phyloP scores from a whole-genome alignment of 83 land plant species.

The Diphasiastrum complanatum region DNA sequence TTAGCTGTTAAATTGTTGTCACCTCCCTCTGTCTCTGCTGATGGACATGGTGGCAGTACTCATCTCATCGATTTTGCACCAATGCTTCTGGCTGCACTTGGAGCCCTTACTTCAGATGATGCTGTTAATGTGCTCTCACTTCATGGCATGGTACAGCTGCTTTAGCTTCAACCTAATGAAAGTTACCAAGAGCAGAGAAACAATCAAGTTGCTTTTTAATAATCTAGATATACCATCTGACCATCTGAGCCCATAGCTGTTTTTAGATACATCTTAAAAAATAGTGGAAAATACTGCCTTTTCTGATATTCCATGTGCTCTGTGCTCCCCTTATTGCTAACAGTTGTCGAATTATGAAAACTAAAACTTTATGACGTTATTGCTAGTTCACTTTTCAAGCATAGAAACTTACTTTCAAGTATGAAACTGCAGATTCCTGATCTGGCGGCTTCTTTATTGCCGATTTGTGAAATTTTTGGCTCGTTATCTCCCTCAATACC shows the following conservation, averaged over 20 bases:
- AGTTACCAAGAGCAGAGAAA: too few species aligned
- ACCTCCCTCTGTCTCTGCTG: slow-evolving; percentile 40
- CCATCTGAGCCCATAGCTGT: too few species aligned
- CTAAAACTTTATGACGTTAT: background rate
- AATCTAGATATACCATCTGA: too few species aligned
- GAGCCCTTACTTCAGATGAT: slow-evolving; percentile 47
- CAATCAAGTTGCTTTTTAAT: too few species aligned
- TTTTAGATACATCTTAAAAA: too few species aligned
- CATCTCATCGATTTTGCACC: slow-evolving; percentile 47
- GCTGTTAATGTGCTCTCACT: slow-evolving; percentile 64
- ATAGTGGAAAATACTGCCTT: background rate
- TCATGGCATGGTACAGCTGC: slow-evolving; percentile 60
- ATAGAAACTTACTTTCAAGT: background rate
- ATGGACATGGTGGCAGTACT: slow-evolving; percentile 38
- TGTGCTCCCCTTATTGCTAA: background rate
- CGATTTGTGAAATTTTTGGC: slow-evolving; percentile 85
- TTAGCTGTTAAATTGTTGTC: slow-evolving; percentile 30
- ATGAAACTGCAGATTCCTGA: slow-evolving; percentile 51
- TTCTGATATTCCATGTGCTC: background rate
- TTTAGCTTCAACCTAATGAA: too few species aligned
- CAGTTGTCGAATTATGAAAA: background rate
- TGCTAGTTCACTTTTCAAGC: background rate
- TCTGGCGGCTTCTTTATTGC: slow-evolving; percentile 73
- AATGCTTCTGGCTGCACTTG: slow-evolving; percentile 54
- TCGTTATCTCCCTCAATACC: slow-evolving; percentile 46